A percentile compares a stretch with the other conserved stretches of the same genome.
Conservation (phyloP, 805 yeast genomes). For the Lachancea fermentati region DNA sequence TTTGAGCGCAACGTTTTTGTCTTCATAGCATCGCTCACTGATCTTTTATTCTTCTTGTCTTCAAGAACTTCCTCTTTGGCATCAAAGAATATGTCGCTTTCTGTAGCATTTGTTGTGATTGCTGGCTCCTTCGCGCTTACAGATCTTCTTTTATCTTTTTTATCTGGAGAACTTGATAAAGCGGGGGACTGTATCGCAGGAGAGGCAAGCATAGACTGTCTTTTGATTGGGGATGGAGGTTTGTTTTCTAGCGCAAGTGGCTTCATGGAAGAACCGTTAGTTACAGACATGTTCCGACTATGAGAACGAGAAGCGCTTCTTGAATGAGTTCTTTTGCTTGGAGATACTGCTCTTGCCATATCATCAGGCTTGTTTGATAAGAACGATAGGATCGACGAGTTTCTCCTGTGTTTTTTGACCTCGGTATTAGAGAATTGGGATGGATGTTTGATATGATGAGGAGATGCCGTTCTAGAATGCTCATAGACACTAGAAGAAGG, state of each 20-base stretch:
- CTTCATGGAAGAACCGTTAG: slow-evolving; percentile 10
- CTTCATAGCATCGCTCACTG: slow-evolving; percentile 46
- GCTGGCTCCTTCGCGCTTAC: slow-evolving; percentile 44
- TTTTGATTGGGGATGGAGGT: slow-evolving; percentile 9
- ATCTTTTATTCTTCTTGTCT: slow-evolving; percentile 33
- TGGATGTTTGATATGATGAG: slow-evolving; percentile 14
- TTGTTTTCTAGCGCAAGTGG: slow-evolving; percentile 6
- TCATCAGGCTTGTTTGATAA: slow-evolving; percentile 23
- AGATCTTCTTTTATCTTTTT: slow-evolving; percentile 41
- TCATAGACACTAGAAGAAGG: slow-evolving; percentile 40
- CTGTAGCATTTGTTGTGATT: slow-evolving; percentile 10
- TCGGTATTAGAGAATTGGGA: slow-evolving; percentile 21
- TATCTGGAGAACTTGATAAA: slow-evolving; percentile 2
- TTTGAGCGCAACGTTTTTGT: slow-evolving; percentile 49
- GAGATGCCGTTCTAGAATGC: slow-evolving; percentile 23
- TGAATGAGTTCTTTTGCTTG: slow-evolving; percentile 10
- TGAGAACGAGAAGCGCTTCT: slow-evolving; percentile 10
- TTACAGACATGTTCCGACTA: slow-evolving; percentile 18
- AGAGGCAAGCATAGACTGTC: slow-evolving; percentile 9
- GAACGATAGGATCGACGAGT: slow-evolving; percentile 55
- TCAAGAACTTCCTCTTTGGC: slow-evolving; percentile 16
- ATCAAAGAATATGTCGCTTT: slow-evolving; percentile 22
- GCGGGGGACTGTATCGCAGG: slow-evolving; percentile 1
- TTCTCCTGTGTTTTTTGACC: slow-evolving; percentile 45
- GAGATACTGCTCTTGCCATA: slow-evolving; percentile 11